Evolutionary conservation across 2,329 filamentous ascomycete genomes (phyloP).

Genomic region (Pseudogymnoascus sp.): DNA sequence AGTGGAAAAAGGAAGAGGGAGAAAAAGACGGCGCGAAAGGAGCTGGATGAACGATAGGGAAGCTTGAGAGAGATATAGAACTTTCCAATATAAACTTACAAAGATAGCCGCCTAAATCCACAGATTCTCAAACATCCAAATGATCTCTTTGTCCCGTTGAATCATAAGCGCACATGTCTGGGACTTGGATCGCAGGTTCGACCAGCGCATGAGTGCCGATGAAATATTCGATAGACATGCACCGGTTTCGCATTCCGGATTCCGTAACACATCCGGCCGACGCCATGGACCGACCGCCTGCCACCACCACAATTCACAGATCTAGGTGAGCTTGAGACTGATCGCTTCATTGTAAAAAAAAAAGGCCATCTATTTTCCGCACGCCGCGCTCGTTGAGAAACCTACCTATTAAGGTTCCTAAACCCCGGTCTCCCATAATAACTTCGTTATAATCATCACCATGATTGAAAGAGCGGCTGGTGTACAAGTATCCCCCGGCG

Average conservation of each 20-base stretch:
- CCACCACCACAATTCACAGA: not conserved
- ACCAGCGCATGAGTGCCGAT: not conserved
- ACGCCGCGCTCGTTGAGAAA: not conserved
- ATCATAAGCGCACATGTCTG: not conserved
- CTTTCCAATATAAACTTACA: not conserved
- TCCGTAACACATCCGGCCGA: not conserved
- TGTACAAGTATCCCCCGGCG: conserved; percentile 3
- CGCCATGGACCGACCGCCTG: not conserved
- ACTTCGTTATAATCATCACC: not conserved
- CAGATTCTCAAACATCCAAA: not conserved
- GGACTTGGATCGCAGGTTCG: not conserved
- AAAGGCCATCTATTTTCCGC: conserved; percentile 1
- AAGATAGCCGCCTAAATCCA: not conserved
- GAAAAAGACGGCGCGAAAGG: not conserved
- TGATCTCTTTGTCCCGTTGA: not conserved
- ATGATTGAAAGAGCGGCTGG: not conserved
- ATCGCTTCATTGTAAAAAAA: not conserved
- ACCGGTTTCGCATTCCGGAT: not conserved
- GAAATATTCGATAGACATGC: not conserved
- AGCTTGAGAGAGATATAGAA: not conserved
- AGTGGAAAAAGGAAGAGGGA: not conserved
- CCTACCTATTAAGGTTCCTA: not conserved
- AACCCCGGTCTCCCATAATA: not conserved
- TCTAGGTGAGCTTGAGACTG: not conserved
- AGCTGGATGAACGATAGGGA: not conserved